A percentile compares a stretch with the other conserved stretches of the same genome.
Conservation (phyloP, 1,139 yeast species). For the Barnettozyma hawaiiensis region DNA sequence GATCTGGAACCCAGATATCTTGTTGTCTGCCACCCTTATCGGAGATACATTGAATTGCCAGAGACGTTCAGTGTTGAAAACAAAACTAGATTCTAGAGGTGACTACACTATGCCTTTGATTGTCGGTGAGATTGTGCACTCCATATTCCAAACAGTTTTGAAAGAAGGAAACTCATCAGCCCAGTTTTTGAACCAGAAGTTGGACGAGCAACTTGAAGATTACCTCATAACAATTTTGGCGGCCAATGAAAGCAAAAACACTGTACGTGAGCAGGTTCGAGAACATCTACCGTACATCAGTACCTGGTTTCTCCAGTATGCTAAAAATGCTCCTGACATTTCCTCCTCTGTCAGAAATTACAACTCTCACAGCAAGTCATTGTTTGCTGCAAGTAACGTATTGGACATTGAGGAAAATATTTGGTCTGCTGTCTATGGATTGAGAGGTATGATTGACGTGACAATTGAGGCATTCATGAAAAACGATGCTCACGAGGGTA, state of each 20-base stretch:
- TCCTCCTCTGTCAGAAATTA: slow-evolving; percentile 31
- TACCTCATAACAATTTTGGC: slow-evolving; percentile 51
- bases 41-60: slow-evolving; percentile 73
- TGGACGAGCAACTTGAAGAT: slow-evolving; percentile 41
- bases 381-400: slow-evolving; percentile 54
- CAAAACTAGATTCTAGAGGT: slow-evolving; percentile 48
- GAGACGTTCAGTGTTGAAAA: slow-evolving; percentile 59
- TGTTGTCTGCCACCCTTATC: slow-evolving; percentile 76
- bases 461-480: slow-evolving; percentile 57
- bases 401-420: slow-evolving; percentile 86
- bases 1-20: slow-evolving; percentile 76
- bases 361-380: slow-evolving; percentile 36
- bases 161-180: slow-evolving; percentile 37
- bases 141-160: slow-evolving; percentile 67
- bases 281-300: slow-evolving; percentile 54
- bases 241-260: slow-evolving; percentile 45
- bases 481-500: slow-evolving; percentile 29
- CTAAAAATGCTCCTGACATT: slow-evolving; percentile 24
- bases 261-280: slow-evolving; percentile 42
- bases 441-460: slow-evolving; percentile 89
- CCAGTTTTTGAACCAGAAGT: slow-evolving; percentile 39
- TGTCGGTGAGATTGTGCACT: slow-evolving; percentile 77
- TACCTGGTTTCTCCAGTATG: slow-evolving; percentile 55
- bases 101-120: slow-evolving; percentile 55
- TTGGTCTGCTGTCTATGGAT: slow-evolving; percentile 86